Percentiles rank a stretch among this genome's conserved stretches.
These are phyloP conservation scores for Saururus chinensis DNA, from an alignment of 164 flowering plant genomes.

Conservation along the genomic window DNA sequence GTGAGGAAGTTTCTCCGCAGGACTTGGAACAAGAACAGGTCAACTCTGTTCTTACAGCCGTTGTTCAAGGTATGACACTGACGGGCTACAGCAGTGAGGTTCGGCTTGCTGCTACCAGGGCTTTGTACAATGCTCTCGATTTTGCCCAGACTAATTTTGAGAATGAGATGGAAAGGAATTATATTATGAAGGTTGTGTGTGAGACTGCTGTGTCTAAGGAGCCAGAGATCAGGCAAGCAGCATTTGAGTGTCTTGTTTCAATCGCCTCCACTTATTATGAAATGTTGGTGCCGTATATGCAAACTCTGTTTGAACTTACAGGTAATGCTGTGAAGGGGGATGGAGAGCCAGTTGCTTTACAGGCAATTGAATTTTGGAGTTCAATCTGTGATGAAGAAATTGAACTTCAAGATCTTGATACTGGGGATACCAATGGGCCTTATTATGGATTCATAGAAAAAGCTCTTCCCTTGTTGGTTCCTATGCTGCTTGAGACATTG, in stretches of 20 bases:
- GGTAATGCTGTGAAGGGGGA: constrained; percentile 68
- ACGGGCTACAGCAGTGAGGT: constrained; percentile 43
- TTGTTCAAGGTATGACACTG: constrained; percentile 79
- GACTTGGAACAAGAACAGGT: constrained; percentile 72
- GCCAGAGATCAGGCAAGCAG: constrained; percentile 60
- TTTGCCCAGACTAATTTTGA: constrained; percentile 79
- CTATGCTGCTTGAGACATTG: constrained; percentile 66
- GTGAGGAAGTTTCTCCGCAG: constrained; percentile 65
- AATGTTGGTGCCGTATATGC: constrained; percentile 67
- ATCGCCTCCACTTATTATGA: constrained; percentile 71
- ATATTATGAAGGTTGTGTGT: constrained; percentile 73
- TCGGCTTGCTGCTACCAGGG: constrained; percentile 76
- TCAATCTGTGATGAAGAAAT: constrained; percentile 82
- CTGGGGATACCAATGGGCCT: constrained; percentile 34
- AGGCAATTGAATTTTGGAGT: constrained; percentile 88
- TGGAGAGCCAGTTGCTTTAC: constrained; percentile 72
- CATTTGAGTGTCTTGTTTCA: constrained; percentile 76
- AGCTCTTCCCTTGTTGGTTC: constrained; percentile 53
- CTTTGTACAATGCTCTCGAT: constrained; percentile 69
- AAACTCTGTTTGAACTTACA: constrained; percentile 58
- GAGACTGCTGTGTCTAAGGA: constrained; percentile 60
- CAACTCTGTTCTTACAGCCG: constrained; percentile 72
- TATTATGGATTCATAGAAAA: constrained; percentile 63
- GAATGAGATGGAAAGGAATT: constrained; percentile 75
- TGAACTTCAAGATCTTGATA: constrained; percentile 39